Percentiles rank a stretch among this genome's conserved stretches.
phyloP scores from a whole-genome alignment of 2,329 filamentous ascomycete species.

The Chaetoscypha palmicola region DNA sequence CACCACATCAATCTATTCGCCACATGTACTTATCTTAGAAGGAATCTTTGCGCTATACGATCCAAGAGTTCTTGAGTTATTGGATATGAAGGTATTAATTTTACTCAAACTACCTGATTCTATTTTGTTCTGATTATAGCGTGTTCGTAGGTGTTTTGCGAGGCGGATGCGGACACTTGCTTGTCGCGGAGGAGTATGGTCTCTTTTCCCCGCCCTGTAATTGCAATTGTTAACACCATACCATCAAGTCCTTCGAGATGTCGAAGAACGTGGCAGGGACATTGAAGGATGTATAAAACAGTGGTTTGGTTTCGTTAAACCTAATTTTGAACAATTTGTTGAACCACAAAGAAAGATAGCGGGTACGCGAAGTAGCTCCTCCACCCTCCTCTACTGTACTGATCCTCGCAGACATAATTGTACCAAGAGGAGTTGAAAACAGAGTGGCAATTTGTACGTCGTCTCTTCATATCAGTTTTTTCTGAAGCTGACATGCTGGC shows the following conservation, averaged over 20 bases:
- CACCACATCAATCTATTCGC: constrained; percentile 89
- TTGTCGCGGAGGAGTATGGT: constrained; percentile 74
- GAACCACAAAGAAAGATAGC: constrained; percentile 85
- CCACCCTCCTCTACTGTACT: background rate
- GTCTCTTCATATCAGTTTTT: background rate
- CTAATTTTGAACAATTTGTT: constrained; percentile 91
- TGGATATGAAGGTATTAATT: constrained; percentile 75
- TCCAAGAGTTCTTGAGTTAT: constrained; percentile 70
- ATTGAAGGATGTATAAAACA: constrained; percentile 96
- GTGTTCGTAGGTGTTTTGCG: constrained; percentile 92
- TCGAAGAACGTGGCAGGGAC: constrained; percentile 80
- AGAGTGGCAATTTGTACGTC: constrained; percentile 73
- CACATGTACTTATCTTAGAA: constrained; percentile 90
- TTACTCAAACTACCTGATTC: background rate
- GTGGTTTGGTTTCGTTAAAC: constrained; percentile 95
- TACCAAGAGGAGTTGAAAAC: constrained; percentile 92
- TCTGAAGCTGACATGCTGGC: background rate
- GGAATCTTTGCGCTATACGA: constrained; percentile 95
- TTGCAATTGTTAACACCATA: background rate
- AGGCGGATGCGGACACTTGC: constrained; percentile 92
- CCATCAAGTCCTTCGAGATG: constrained; percentile 64
- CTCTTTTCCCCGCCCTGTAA: background rate
- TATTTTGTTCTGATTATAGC: too few species aligned
- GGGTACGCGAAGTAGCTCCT: constrained; percentile 40
- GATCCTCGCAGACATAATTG: constrained; percentile 67